Evolutionary conservation across 371 early-diverging fungal genomes (phyloP), one percentile per base, ranked within the genome.

Genomic region (Mucor circinelloides): DNA sequence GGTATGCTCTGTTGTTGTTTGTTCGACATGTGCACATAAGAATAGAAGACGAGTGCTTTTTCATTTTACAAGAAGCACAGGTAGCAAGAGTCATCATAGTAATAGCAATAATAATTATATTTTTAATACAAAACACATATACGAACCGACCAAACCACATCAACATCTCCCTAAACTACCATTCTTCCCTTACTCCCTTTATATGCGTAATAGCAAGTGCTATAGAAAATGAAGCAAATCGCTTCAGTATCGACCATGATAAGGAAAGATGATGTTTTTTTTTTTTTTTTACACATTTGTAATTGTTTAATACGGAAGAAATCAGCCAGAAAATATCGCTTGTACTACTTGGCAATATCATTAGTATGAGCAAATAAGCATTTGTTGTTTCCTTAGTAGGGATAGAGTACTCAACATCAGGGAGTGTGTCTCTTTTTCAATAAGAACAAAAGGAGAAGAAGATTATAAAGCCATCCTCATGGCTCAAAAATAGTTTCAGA

Each of bases 1-100:
- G 63, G 62, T 68, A 65, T 72, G 66, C 59, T 72, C 44, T 72
- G 73, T 54, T 72, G 73, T 63, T 72, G 73, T 63, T 36, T 72
- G 25, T 66, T 72, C 12, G 73, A 72, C 28, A 64, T 60, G 30
- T 65, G 65, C 38, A 69, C 73, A 65, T 72, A 72, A 66, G 27
- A 6, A 48, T 30, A 19, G 31, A 28, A n/a, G 31, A 27, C 19
- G 25, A 34, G 31, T 32, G 60, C 28, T 59, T 59, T 44, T 60
- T 27, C n/a, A 42, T 27, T 3, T 10, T 28, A 46, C 13, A 48
- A 46, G 25, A n/a, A 52, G 21, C 23, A 38, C 6, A 27, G 27
- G 54, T 54, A 54, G 17, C 25, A 54, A 27, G 10, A 54, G 7
- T 8, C 10, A 27, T 54, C 21, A 25, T 55, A 31, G 30, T 23